Evolutionary conservation across 1,139 yeast species (phyloP).

Genomic region (Sugiyamaella pinicola): DNA sequence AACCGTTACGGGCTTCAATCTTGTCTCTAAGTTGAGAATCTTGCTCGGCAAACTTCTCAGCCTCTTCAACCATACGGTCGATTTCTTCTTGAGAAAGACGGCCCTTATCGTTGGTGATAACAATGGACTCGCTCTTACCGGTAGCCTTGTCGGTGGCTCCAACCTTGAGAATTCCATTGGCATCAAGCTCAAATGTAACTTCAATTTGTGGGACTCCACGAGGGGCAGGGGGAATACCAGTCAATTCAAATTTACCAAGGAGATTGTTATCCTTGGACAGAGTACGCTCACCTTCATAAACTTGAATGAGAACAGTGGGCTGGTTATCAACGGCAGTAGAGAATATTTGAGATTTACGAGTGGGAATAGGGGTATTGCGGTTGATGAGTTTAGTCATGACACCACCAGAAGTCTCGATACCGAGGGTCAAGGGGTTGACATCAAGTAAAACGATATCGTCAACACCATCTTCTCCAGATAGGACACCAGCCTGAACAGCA

Average conservation of each 20-base stretch:
- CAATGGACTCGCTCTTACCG: slow-evolving; percentile 90
- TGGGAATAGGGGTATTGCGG: slow-evolving; percentile 96
- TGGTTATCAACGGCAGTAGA: slow-evolving; percentile 97
- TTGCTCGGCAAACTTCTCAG: slow-evolving; percentile 86
- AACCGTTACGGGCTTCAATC: slow-evolving; percentile 82
- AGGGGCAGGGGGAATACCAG: slow-evolving; percentile 97
- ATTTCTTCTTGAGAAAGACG: slow-evolving; percentile 89
- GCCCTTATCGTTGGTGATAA: slow-evolving; percentile 96
- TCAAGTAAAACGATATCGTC: slow-evolving; percentile 87
- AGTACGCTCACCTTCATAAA: slow-evolving; percentile 96
- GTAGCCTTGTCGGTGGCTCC: slow-evolving; percentile 96
- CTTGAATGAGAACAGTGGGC: slow-evolving; percentile 95
- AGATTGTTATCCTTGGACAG: slow-evolving; percentile 93
- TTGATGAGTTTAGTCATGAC: slow-evolving; percentile 96
- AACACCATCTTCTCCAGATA: slow-evolving; percentile 80
- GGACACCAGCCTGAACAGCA: slow-evolving; percentile 95
- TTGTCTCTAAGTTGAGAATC: slow-evolving; percentile 79
- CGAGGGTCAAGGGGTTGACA: slow-evolving; percentile 91
- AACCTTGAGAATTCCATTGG: slow-evolving; percentile 93
- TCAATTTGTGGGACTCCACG: slow-evolving; percentile 98
- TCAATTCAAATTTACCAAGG: slow-evolving; percentile 92
- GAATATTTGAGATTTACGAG: slow-evolving; percentile 94
- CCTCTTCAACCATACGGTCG: slow-evolving; percentile 93
- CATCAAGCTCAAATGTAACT: slow-evolving; percentile 92
- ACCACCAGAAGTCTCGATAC: slow-evolving; percentile 98